phyloP scores from a whole-genome alignment of 345 rosid genomes.

The Capsella bursapastoris region DNA sequence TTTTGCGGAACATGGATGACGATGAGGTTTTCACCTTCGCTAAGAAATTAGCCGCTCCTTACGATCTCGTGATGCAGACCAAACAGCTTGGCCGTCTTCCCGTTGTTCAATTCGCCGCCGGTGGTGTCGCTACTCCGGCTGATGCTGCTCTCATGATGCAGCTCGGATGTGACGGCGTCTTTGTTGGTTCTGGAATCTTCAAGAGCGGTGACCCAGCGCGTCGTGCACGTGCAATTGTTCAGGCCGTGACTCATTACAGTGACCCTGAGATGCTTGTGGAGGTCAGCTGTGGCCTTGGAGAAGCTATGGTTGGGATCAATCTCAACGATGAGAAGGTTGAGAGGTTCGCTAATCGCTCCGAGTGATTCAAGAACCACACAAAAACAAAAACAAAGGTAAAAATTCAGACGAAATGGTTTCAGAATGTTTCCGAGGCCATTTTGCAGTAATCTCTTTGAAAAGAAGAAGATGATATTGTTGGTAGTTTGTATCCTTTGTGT shows the following conservation, averaged over 20 bases:
- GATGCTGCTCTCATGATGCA: conserved; percentile 90
- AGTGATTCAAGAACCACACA: conserved; percentile 27
- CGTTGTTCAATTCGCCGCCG: conserved; percentile 77
- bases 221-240: conserved; percentile 76
- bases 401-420: conserved; percentile 35
- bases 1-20: conserved; percentile 82
- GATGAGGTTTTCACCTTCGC: conserved; percentile 87
- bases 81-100: conserved; percentile 82
- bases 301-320: conserved; percentile 82
- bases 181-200: conserved; percentile 74
- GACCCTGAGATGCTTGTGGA: conserved; percentile 73
- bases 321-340: conserved; percentile 68
- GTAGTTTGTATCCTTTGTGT: conserved; percentile 40
- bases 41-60: conserved; percentile 72
- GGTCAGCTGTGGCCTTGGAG: conserved; percentile 78
- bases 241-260: conserved; percentile 76
- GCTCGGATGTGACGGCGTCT: conserved; percentile 78
- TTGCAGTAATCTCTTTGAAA: background rate
- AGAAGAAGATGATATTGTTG: conserved; percentile 18
- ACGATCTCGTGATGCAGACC: conserved; percentile 76
- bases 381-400: background rate
- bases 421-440: conserved; percentile 14
- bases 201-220: conserved; percentile 76
- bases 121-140: conserved; percentile 82
- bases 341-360: conserved; percentile 74